Evolutionary conservation across 1,284 basidiomycete genomes (phyloP).

Genomic region (Fomitopsis betulina): DNA sequence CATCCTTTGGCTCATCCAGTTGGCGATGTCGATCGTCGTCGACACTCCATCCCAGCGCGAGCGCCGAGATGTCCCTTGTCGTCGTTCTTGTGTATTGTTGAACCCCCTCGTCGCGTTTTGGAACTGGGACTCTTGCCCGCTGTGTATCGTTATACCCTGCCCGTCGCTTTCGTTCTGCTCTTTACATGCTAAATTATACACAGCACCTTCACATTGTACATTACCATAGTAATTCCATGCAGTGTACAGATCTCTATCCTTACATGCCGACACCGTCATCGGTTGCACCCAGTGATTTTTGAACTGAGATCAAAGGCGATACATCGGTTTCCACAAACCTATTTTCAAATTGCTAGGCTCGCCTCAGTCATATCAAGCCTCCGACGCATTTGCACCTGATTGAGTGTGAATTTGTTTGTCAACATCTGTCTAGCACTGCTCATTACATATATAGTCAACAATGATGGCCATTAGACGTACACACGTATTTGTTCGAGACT

Average conservation of each 20-base stretch:
- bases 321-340: neutral
- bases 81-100: slow-evolving; percentile 1
- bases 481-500: no score
- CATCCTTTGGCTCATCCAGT: neutral
- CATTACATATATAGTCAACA: no score
- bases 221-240: neutral
- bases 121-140: neutral
- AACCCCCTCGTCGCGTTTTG: neutral
- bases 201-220: slow-evolving; percentile 9
- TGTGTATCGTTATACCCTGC: slow-evolving; percentile 10
- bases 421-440: no score
- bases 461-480: no score
- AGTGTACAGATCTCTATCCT: neutral
- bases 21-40: slow-evolving; percentile 14
- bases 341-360: no score
- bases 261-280: neutral
- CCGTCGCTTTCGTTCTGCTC: neutral
- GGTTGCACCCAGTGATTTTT: neutral
- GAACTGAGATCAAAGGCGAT: neutral
- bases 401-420: no score
- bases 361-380: no score
- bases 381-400: no score
- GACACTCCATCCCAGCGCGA: neutral
- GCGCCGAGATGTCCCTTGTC: slow-evolving; percentile 2
- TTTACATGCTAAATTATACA: slow-evolving; percentile 11